A percentile compares a stretch with the other conserved stretches of the same genome.
Evolutionary conservation across 371 early-diverging fungal species (phyloP).

Genomic region (Lichtheimia ornata): DNA sequence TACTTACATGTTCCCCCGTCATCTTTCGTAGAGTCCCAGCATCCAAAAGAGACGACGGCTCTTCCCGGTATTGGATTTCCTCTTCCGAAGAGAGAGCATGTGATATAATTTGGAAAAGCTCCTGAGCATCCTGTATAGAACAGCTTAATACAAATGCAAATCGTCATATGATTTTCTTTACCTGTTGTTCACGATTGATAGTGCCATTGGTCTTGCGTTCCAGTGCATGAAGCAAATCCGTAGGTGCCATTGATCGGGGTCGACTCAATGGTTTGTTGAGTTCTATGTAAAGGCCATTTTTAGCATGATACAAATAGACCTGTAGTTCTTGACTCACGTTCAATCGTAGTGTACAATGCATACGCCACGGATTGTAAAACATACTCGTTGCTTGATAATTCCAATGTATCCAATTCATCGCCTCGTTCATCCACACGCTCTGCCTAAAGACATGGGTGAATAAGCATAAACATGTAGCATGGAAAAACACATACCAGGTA

Average conservation of each 20-base stretch:
- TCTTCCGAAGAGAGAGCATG: constrained; percentile 78
- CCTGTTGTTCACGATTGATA: constrained; percentile 50
- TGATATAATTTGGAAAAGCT: constrained; percentile 87
- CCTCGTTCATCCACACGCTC: constrained; percentile 56
- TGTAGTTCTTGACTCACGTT: constrained; percentile 25
- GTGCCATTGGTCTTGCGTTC: constrained; percentile 46
- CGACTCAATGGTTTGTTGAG: constrained; percentile 45
- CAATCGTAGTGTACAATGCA: constrained; percentile 54
- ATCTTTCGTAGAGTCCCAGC: constrained; percentile 30
- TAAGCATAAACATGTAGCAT: neutral
- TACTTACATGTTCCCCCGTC: constrained; percentile 23
- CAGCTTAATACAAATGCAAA: neutral
- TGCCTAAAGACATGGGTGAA: constrained; percentile 25
- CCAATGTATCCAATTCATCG: constrained; percentile 40
- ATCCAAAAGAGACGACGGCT: constrained; percentile 44
- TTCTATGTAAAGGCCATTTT: neutral
- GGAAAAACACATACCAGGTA: constrained; percentile 38
- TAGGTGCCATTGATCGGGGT: constrained; percentile 39
- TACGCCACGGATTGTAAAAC: constrained; percentile 52
- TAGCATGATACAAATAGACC: neutral
- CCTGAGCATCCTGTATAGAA: constrained; percentile 87
- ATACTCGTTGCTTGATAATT: constrained; percentile 32
- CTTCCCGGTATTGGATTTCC: constrained; percentile 41
- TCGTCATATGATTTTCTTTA: constrained; percentile 12
- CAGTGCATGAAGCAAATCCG: constrained; percentile 39